Percentiles rank a stretch among this genome's conserved stretches.
Evolutionary conservation across 2,329 filamentous ascomycete genomes (phyloP).

Genomic region (Botryotinia narcissicola): DNA sequence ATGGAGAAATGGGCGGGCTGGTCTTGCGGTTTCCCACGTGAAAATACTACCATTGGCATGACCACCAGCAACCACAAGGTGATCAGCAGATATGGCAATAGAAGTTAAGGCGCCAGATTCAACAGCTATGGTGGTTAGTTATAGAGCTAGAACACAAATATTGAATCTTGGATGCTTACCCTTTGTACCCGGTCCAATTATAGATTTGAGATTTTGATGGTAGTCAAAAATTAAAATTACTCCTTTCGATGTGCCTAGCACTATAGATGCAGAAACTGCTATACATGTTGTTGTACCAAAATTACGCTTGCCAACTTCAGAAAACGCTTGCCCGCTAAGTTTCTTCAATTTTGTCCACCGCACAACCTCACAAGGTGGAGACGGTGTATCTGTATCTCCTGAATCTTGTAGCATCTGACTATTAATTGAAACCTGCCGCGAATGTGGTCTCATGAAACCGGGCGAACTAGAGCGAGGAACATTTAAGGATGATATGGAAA

Average conservation of each 20-base stretch:
- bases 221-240: slow-evolving; percentile 97
- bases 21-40: slow-evolving; percentile 86
- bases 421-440: slow-evolving; percentile 74
- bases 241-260: slow-evolving; percentile 89
- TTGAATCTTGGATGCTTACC: slow-evolving; percentile 48
- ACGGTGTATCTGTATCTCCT: slow-evolving; percentile 65
- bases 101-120: slow-evolving; percentile 87
- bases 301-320: slow-evolving; percentile 85
- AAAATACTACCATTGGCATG: slow-evolving; percentile 91
- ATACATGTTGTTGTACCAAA: slow-evolving; percentile 91
- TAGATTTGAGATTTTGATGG: slow-evolving; percentile 89
- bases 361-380: slow-evolving; percentile 93
- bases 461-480: slow-evolving; percentile 68
- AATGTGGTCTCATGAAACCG: slow-evolving; percentile 72
- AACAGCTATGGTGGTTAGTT: slow-evolving; percentile 58
- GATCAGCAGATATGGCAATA: slow-evolving; percentile 87
- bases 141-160: neutral
- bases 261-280: slow-evolving; percentile 81
- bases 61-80: slow-evolving; percentile 85
- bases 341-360: slow-evolving; percentile 93
- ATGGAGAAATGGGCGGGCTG: slow-evolving; percentile 83
- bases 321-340: slow-evolving; percentile 85
- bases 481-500: slow-evolving; percentile 56
- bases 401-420: slow-evolving; percentile 65
- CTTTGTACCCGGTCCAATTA: slow-evolving; percentile 91